These are phyloP conservation scores for Nemania sp. DNA, from an alignment of 2,329 filamentous ascomycete species.

Conservation along the genomic window DNA sequence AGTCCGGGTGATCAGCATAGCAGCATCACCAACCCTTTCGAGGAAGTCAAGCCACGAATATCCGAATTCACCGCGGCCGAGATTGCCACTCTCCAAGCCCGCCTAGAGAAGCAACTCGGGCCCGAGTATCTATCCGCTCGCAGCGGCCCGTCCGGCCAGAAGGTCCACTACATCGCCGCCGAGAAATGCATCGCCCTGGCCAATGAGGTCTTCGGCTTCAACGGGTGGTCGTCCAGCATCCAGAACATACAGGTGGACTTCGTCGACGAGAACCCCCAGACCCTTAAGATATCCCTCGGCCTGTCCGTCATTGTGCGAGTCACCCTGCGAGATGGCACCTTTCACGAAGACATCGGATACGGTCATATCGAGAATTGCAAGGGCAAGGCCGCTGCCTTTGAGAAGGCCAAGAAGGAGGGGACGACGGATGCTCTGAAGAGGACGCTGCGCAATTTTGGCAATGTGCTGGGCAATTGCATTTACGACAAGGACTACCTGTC, in stretches of 20 bases:
- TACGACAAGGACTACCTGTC: constrained; percentile 95
- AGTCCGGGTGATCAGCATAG: constrained; percentile 74
- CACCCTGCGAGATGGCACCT: constrained; percentile 91
- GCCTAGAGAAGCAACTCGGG: constrained; percentile 89
- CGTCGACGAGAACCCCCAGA: constrained; percentile 82
- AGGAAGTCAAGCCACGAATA: constrained; percentile 69
- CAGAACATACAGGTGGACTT: constrained; percentile 95
- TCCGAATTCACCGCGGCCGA: constrained; percentile 86
- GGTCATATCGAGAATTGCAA: constrained; percentile 96
- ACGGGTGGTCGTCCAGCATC: constrained; percentile 86
- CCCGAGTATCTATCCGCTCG: constrained; percentile 94
- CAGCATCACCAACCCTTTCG: constrained; percentile 75
- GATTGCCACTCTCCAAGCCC: constrained; percentile 83
- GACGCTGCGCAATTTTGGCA: constrained; percentile 88
- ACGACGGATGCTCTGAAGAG: constrained; percentile 94
- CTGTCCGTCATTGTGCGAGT: constrained; percentile 90
- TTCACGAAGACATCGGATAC: constrained; percentile 96
- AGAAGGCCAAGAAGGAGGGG: constrained; percentile 98
- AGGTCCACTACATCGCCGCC: constrained; percentile 91
- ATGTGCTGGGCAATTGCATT: constrained; percentile 96
- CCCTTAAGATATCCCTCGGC: constrained; percentile 79
- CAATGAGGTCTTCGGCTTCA: constrained; percentile 44
- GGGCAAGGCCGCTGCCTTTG: constrained; percentile 92
- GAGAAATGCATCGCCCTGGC: constrained; percentile 86
- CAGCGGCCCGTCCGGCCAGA: constrained; percentile 79